phyloP scores from a whole-genome alignment of 1,284 basidiomycete species.

The Pseudozyma tsukubaensis region DNA sequence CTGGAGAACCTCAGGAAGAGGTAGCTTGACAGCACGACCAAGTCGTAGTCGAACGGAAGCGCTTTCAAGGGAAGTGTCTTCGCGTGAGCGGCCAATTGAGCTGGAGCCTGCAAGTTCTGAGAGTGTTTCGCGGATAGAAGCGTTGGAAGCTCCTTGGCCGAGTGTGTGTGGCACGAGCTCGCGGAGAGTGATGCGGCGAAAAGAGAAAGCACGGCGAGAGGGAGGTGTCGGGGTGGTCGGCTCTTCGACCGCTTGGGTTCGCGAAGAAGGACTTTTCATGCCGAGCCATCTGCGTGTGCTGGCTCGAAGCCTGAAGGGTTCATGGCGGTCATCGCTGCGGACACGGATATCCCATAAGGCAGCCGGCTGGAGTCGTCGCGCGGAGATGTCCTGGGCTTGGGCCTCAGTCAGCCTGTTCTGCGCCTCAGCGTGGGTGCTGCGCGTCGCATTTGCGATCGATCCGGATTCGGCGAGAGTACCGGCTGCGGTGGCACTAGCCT shows the following conservation, averaged over 20 bases:
- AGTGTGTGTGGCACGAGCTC: conserved; percentile 6
- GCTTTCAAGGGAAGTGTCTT: conserved; percentile 3
- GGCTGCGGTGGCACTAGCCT: not conserved
- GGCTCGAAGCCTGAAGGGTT: conserved; percentile 9
- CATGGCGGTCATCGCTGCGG: conserved; percentile 8
- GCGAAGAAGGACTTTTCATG: not conserved
- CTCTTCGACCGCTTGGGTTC: too few relatives aligned
- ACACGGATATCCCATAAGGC: conserved; percentile 11
- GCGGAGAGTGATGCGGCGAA: conserved; percentile 1
- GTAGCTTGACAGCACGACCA: conserved; percentile 20
- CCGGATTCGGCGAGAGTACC: not conserved
- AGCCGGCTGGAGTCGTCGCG: not conserved
- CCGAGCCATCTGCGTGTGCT: conserved; percentile 31
- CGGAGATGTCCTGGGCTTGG: conserved; percentile 3
- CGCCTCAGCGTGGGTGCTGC: not conserved
- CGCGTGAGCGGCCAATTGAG: conserved; percentile 15
- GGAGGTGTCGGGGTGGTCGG: not conserved
- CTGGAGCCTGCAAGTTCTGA: not conserved
- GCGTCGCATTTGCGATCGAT: not conserved
- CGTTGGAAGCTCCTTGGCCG: not conserved
- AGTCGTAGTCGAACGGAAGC: conserved; percentile 14
- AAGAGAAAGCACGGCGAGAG: not conserved
- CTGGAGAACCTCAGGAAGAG: conserved; percentile 12
- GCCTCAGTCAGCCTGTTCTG: conserved; percentile 8
- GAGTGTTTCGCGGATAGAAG: conserved; percentile 11